Evolutionary conservation across 306 rosid genomes (phyloP), one percentile per base, ranked within the genome.

Genomic region (Gillenia trifoliata): DNA sequence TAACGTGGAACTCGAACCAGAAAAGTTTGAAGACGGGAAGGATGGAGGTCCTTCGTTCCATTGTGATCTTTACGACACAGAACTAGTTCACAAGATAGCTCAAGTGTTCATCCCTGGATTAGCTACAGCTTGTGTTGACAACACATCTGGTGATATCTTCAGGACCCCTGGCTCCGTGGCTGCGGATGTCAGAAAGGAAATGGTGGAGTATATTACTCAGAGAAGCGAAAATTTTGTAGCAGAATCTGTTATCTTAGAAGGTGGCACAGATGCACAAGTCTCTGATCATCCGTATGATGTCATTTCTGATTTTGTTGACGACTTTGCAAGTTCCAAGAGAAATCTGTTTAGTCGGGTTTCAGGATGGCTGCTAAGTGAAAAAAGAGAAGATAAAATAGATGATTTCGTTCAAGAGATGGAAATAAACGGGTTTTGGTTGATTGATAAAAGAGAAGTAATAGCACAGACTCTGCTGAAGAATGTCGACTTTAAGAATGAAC

Each of bases 391-490:
- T 64, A 91, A 86, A 0, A 93, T 93, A 25, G 98, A 91, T 59
- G 98, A 93, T 83, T 85, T 91, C 16, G 80, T 88, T 64, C 98
- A 93, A 55, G 97, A 93, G 75, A 85, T 93, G 81, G 96, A 86
- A 29, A 71, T 81, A 19, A 85, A 85, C 83, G 88, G 88, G 41
- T 91, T 93, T 81, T 93, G 98, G 97, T 60, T 87, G 54, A 76
- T 80, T 12, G 97, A 91, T 49, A 72, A 78, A 70, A 91, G 98
- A 74, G 87, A 85, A 82, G 54, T 59, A 19, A 47, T 91, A 52
- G 87, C 88, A 28, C 80, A 69, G 54, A 54, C 77, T 64, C 66
- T 91, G 62, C 82, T 93, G 11, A 86, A 76, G 83, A 93, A 91
- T 83, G 90, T 93, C n/a, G 98, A 93, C 69, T 83, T 80, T 47